Percentiles rank a stretch among this genome's conserved stretches.
These are phyloP conservation scores for Amanita rimosa DNA, from an alignment of 768 basidiomycete species.

Conservation along the genomic window DNA sequence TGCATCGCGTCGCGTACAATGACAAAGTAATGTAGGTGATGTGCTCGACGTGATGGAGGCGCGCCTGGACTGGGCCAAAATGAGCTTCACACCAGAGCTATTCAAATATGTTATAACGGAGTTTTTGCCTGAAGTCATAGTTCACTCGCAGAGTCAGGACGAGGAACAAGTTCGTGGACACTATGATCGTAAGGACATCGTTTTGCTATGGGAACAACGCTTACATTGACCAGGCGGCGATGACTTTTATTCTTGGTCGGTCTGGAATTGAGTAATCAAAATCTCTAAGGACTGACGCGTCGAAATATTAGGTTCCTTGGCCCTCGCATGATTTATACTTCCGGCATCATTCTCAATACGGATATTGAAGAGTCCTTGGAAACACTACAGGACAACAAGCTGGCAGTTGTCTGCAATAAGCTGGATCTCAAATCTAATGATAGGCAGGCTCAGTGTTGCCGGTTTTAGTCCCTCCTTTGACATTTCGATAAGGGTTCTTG, in stretches of 20 bases:
- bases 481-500: constrained; percentile 41
- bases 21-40: constrained; percentile 47
- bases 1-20: constrained; percentile 4
- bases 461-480: background rate
- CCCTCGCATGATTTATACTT: constrained; percentile 96
- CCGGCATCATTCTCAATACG: constrained; percentile 71
- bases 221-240: constrained; percentile 53
- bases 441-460: constrained; percentile 21
- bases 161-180: constrained; percentile 92
- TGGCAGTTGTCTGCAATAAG: constrained; percentile 91
- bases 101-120: constrained; percentile 89
- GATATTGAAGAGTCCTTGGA: constrained; percentile 75
- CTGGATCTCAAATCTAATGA: constrained; percentile 83
- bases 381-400: constrained; percentile 96
- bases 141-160: constrained; percentile 87
- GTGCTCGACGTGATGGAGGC: constrained; percentile 89
- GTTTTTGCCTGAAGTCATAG: constrained; percentile 87
- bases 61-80: constrained; percentile 91
- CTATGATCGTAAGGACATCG: constrained; percentile 66
- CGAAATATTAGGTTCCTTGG: constrained; percentile 66
- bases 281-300: background rate
- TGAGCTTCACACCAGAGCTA: constrained; percentile 81
- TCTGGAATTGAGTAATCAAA: background rate
- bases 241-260: constrained; percentile 87
- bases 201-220: constrained; percentile 5